Evolutionary conservation across 2,329 filamentous ascomycete genomes (phyloP).

Genomic region (Sclerotinia trifoliorum): DNA sequence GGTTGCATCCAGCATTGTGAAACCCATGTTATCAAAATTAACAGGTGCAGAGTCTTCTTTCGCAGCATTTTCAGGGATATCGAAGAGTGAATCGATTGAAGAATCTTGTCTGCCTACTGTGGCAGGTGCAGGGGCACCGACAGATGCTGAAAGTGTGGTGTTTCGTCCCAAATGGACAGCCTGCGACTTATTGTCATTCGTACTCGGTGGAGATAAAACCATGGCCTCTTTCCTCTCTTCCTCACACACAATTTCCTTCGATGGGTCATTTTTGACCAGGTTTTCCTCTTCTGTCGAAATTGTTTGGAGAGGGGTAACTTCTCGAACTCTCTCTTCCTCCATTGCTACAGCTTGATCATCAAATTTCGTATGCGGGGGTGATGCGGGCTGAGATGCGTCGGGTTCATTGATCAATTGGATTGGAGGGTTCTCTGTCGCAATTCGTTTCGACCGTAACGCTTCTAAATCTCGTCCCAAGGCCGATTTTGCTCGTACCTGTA

Average conservation of each 20-base stretch:
- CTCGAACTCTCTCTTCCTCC: conserved; percentile 29
- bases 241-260: conserved; percentile 24
- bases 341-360: conserved; percentile 22
- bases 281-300: conserved; percentile 4
- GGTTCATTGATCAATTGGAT: conserved; percentile 25
- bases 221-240: conserved; percentile 21
- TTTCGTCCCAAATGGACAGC: conserved; percentile 33
- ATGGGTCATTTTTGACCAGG: conserved; percentile 22
- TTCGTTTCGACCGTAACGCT: conserved; percentile 35
- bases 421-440: conserved; percentile 36
- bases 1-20: conserved; percentile 28
- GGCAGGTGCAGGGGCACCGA: conserved; percentile 23
- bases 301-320: neutral
- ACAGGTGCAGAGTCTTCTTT: conserved; percentile 28
- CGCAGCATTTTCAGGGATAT: conserved; percentile 28
- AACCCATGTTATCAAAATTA: conserved; percentile 37
- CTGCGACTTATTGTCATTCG: conserved; percentile 25
- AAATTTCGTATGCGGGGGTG: neutral
- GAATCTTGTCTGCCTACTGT: conserved; percentile 32
- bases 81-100: conserved; percentile 37
- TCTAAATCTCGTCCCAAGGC: conserved; percentile 56
- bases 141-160: conserved; percentile 25
- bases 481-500: conserved; percentile 53
- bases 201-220: conserved; percentile 31
- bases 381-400: conserved; percentile 32